Base-by-base conservation (phyloP, 192 early-diverging fungal genomes). In the Coemansia pectinata region DNA sequence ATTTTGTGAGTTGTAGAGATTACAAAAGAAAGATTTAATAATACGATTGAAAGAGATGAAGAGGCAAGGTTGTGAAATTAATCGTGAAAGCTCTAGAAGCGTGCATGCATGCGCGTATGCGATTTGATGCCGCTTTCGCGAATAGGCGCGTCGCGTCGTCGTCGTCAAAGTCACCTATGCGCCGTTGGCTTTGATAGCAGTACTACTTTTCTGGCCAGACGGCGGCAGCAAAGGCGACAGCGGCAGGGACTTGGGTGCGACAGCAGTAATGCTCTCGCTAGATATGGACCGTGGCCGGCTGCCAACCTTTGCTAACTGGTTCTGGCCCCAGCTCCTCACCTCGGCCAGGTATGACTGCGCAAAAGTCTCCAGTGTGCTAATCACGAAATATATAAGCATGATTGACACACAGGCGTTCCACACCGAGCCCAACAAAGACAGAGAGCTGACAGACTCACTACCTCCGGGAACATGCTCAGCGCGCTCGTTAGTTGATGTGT, bases 341-440 rank as follows among this genome's bases (percentile, higher is more conserved):
- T 87, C 79, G 55, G 84, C 85, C 31, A 95, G 74, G 69, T 93
- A 88, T 38, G 91, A 83, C 58, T 93, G 77, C 2, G 95, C 95
- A 69, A 95, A 84, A 0, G 94, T 81, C 76, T 97, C 94, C 15
- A 96, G 84, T 29, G 93, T 90, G 61, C 90, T 92, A 10, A 94
- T 65, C 4, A 88, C 77, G 87, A 96, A 98, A 81, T 95, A 96
- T 0, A 85, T 78, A 34, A 96, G 87, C 94, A 94, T 98, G 15
- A 87, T 69, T 12, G 86, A 81, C 14, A 97, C 81, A 41, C 96
- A 71, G 2, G 83, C 79, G 72, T 96, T 96, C 95, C 95, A 98
- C 33, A 86, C 78, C 0, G 83, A 74, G 5, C 86, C 85, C 48
- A 91, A 62, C 67, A 92, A 69, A 71, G 77, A 90, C 17, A 86